Evolutionary conservation across 2,329 filamentous ascomycete species (phyloP).

Genomic region (Fusarium incarnatum): DNA sequence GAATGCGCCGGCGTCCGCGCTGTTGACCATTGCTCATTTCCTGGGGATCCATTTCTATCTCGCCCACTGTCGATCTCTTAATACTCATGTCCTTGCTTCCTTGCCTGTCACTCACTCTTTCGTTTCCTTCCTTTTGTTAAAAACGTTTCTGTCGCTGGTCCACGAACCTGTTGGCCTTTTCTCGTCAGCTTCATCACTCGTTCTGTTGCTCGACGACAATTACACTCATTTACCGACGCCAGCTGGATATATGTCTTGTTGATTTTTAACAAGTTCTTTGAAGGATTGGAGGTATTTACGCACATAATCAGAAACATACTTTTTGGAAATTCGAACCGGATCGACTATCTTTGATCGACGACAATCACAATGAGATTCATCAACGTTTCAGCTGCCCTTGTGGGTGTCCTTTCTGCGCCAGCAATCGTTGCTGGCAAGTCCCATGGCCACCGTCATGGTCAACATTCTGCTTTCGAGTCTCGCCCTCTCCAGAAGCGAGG

Average conservation of each 20-base stretch:
- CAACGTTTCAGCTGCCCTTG: conserved; percentile 61
- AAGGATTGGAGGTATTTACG: conserved; percentile 33
- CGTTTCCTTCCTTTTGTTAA: conserved; percentile 40
- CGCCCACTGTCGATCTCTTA: conserved; percentile 44
- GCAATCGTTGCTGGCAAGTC: conserved; percentile 51
- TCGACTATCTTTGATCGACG: conserved; percentile 40
- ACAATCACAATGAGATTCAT: conserved; percentile 64
- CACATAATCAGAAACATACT: conserved; percentile 38
- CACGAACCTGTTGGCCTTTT: conserved; percentile 24
- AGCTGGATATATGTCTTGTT: conserved; percentile 31
- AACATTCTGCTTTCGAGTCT: conserved; percentile 44
- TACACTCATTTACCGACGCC: conserved; percentile 34
- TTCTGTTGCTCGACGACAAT: conserved; percentile 44
- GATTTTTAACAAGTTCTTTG: conserved; percentile 36
- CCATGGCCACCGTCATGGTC: conserved; percentile 52
- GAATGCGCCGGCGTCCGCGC: conserved; percentile 39
- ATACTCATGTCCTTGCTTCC: conserved; percentile 35
- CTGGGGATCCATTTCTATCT: conserved; percentile 43
- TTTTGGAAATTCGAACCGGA: conserved; percentile 30
- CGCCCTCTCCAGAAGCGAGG: conserved; percentile 62
- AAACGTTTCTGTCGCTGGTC: conserved; percentile 43
- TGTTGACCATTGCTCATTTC: conserved; percentile 44
- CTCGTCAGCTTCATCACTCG: conserved; percentile 42
- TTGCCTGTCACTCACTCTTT: conserved; percentile 34
- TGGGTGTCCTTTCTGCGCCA: conserved; percentile 60